phyloP scores from a whole-genome alignment of 805 yeast species.

The Zygosaccharomyces bailii region DNA sequence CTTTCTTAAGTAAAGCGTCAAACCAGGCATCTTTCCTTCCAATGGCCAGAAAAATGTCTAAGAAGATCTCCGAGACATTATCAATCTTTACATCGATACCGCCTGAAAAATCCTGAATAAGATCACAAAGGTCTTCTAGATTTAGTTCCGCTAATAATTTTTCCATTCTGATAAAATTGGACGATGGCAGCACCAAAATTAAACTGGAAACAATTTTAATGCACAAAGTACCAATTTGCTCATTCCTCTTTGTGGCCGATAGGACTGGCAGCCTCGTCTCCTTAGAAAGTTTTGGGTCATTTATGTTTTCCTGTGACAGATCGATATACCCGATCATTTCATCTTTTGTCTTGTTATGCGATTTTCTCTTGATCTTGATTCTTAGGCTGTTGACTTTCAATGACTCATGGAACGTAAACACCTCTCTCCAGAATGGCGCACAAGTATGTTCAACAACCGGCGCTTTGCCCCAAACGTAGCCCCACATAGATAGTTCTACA shows the following conservation, averaged over 20 bases:
- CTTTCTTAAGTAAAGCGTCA: constrained; percentile 61
- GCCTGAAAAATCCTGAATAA: constrained; percentile 27
- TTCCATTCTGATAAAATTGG: constrained; percentile 59
- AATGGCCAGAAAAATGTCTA: constrained; percentile 72
- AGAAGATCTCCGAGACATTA: constrained; percentile 52
- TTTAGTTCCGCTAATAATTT: constrained; percentile 54
- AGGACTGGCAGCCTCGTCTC: constrained; percentile 44
- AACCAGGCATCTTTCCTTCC: constrained; percentile 73
- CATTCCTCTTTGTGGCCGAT: constrained; percentile 35
- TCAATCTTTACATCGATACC: constrained; percentile 46
- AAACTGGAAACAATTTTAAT: constrained; percentile 50
- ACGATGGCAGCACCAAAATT: constrained; percentile 56
- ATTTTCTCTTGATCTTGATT: constrained; percentile 42
- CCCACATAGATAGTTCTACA: constrained; percentile 72
- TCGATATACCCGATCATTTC: constrained; percentile 51
- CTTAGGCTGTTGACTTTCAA: constrained; percentile 48
- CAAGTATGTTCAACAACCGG: constrained; percentile 49
- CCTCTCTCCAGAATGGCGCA: constrained; percentile 83
- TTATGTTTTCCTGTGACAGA: constrained; percentile 27
- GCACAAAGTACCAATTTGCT: constrained; percentile 56
- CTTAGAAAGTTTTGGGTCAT: constrained; percentile 21
- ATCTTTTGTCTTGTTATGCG: constrained; percentile 27
- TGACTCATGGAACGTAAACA: constrained; percentile 59
- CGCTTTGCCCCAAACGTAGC: constrained; percentile 73
- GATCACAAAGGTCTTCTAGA: constrained; percentile 49